These are phyloP conservation scores for Epichloe sibirici DNA, from an alignment of 2,329 filamentous ascomycete genomes.

Conservation along the genomic window DNA sequence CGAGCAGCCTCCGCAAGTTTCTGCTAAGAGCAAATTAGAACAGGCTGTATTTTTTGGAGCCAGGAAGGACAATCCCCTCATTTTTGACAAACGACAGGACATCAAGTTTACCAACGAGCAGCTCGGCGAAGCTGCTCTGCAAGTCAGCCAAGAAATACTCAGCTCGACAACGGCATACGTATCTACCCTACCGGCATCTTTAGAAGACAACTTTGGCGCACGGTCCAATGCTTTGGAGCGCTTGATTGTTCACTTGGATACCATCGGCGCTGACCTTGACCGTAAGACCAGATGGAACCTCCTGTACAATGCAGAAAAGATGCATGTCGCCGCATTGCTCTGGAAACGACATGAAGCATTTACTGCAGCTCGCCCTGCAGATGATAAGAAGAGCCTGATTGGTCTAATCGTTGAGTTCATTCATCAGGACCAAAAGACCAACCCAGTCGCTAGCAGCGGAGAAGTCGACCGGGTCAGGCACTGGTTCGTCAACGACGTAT, in stretches of 20 bases:
- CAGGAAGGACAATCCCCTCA: slow-evolving; percentile 73
- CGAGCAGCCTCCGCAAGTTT: slow-evolving; percentile 49
- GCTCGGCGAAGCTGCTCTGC: slow-evolving; percentile 62
- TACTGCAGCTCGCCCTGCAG: slow-evolving; percentile 43
- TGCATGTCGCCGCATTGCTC: slow-evolving; percentile 65
- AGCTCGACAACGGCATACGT: slow-evolving; percentile 66
- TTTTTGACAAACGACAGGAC: slow-evolving; percentile 59
- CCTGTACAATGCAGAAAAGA: slow-evolving; percentile 82
- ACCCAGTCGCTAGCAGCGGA: slow-evolving; percentile 48
- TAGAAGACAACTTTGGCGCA: slow-evolving; percentile 69
- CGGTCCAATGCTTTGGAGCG: slow-evolving; percentile 63
- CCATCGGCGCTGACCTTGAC: slow-evolving; percentile 53
- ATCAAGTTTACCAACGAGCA: slow-evolving; percentile 57
- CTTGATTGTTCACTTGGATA: slow-evolving; percentile 58
- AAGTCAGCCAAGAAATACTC: slow-evolving; percentile 71
- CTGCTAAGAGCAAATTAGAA: slow-evolving; percentile 79
- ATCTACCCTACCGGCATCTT: slow-evolving; percentile 56
- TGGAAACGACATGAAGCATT: slow-evolving; percentile 73
- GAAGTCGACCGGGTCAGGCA: slow-evolving; percentile 71
- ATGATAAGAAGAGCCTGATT: slow-evolving; percentile 57
- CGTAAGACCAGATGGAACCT: slow-evolving; percentile 63
- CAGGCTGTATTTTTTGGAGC: slow-evolving; percentile 90
- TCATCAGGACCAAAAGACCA: slow-evolving; percentile 62
- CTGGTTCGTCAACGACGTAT: slow-evolving; percentile 72
- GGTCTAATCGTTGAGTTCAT: slow-evolving; percentile 65